Conservation (phyloP, 2,329 filamentous ascomycete species). For the Aspergillus terreus region DNA sequence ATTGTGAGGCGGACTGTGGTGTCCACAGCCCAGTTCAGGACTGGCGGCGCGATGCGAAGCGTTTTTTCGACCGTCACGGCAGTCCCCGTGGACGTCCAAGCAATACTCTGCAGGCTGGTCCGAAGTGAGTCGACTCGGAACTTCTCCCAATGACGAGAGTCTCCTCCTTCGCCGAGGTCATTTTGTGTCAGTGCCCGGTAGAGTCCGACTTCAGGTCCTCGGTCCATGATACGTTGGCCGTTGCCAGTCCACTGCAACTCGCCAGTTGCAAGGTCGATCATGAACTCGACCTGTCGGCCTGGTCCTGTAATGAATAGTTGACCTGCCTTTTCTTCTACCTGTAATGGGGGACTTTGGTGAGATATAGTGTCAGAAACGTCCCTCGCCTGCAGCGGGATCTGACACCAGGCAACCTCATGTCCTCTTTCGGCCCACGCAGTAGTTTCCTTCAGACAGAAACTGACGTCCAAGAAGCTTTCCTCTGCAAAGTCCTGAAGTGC, state of each 20-base stretch:
- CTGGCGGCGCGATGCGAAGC: constrained; percentile 55
- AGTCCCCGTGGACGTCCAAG: constrained; percentile 19
- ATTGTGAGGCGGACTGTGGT: constrained; percentile 53
- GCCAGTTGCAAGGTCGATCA: background rate
- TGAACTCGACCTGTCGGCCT: background rate
- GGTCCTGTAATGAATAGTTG: background rate
- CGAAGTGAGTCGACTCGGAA: constrained; percentile 36
- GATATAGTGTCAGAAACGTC: background rate
- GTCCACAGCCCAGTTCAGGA: constrained; percentile 58
- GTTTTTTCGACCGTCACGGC: constrained; percentile 40
- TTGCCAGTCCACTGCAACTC: background rate
- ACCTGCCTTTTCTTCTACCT: background rate
- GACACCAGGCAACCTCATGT: constrained; percentile 56
- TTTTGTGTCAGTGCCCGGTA: constrained; percentile 66
- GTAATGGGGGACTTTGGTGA: background rate
- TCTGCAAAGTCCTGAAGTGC: background rate
- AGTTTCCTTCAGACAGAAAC: constrained; percentile 41
- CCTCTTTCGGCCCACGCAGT: constrained; percentile 51
- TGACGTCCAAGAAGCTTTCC: constrained; percentile 42
- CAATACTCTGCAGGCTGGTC: constrained; percentile 31
- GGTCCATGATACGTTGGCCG: constrained; percentile 5
- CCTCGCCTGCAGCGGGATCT: constrained; percentile 23
- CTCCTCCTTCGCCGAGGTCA: constrained; percentile 51
- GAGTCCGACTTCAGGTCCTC: constrained; percentile 40
- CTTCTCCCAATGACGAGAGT: constrained; percentile 53